These are phyloP conservation scores for Saccharomyces hybrid DNA, from an alignment of 1,139 yeast species.

Conservation along the genomic window DNA sequence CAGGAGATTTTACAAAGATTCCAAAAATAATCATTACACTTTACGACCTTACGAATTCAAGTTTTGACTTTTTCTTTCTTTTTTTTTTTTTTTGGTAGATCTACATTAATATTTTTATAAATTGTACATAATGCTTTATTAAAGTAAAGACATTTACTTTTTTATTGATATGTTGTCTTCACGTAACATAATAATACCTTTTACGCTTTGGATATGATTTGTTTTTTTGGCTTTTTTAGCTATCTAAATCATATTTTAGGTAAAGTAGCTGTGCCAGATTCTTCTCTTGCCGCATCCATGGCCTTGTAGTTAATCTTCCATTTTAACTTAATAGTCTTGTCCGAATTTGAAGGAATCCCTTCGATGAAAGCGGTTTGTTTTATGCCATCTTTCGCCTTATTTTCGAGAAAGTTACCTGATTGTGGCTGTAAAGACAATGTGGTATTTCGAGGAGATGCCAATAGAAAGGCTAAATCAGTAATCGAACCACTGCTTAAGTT, in stretches of 20 bases:
- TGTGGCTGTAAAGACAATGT: constrained; percentile 64
- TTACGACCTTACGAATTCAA: background rate
- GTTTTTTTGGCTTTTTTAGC: background rate
- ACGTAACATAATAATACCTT: too few species aligned
- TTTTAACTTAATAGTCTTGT: constrained; percentile 55
- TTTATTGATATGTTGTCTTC: background rate
- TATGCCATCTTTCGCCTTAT: constrained; percentile 47
- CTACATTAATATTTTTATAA: background rate
- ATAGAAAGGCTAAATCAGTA: constrained; percentile 52
- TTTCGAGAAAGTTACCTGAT: constrained; percentile 47
- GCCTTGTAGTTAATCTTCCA: constrained; percentile 67
- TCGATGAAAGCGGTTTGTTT: constrained; percentile 38
- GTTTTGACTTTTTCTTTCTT: background rate
- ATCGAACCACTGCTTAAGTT: constrained; percentile 43
- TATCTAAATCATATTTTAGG: constrained; percentile 24
- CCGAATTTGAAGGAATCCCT: constrained; percentile 36
- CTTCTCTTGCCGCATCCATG: constrained; percentile 44
- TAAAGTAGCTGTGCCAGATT: constrained; percentile 47
- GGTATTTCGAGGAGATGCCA: constrained; percentile 78
- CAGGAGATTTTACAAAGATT: constrained; percentile 30
- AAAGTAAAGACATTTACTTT: background rate
- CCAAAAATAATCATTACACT: constrained; percentile 18
- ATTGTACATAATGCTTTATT: background rate
- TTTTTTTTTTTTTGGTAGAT: background rate
- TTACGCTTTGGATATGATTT: too few species aligned